phyloP scores from a whole-genome alignment of 257 asterid genomes.

The Solanum okadae region DNA sequence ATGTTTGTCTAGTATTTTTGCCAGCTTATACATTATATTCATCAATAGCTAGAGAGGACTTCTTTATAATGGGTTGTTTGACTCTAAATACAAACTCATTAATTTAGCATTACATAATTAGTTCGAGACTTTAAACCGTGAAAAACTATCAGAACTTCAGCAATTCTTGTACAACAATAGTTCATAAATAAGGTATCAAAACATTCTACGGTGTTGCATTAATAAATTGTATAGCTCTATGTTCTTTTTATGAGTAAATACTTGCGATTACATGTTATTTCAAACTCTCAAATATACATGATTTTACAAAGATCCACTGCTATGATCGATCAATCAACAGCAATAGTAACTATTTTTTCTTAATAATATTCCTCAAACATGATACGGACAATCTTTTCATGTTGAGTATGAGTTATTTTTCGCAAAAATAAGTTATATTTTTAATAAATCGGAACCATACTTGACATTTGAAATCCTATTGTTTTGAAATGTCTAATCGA shows the following conservation, averaged over 20 bases:
- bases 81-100: not conserved
- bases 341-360: not conserved
- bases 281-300: too few relatives aligned
- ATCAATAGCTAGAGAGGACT: not conserved
- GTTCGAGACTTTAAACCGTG: not conserved
- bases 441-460: not conserved
- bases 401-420: not conserved
- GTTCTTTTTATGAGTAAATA: not conserved
- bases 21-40: not conserved
- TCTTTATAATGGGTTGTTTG: not conserved
- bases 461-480: too few relatives aligned
- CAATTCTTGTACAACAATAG: not conserved
- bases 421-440: not conserved
- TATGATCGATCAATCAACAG: too few relatives aligned
- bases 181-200: not conserved
- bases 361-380: not conserved
- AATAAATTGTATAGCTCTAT: not conserved
- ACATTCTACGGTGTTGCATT: not conserved
- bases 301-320: not conserved
- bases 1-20: not conserved
- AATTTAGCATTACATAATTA: not conserved
- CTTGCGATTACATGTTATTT: not conserved
- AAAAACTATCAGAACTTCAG: too few relatives aligned
- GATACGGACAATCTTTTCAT: not conserved
- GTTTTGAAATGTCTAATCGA: too few relatives aligned